Evolutionary conservation across 768 basidiomycete species (phyloP), one percentile per base, ranked within the genome.

Genomic region (Clitopilus passeckerianus): DNA sequence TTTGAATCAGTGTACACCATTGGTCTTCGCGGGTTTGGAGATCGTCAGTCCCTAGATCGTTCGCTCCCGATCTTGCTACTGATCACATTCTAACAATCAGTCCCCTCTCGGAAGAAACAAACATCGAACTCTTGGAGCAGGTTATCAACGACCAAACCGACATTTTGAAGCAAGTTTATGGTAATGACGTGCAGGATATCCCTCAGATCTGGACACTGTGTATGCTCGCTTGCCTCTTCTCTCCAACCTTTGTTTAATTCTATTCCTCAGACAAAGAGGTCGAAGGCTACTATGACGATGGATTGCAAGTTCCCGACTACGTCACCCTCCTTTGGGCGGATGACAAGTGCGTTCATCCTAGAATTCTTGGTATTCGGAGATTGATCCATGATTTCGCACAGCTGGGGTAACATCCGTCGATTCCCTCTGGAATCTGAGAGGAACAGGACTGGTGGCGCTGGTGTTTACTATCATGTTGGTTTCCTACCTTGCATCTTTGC

Each of bases 341-440:
- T 61, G 89, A 90, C 66, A 90, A 89, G 84, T 85, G 54, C 33
- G 76, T 65, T 55, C 27, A 33, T 12, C 58, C 27, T 20, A 15
- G 58, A 44, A 18, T 15, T 56, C 18, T 22, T 50, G 15, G 20
- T 44, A 12, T 22, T 22, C 37, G 27, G 27, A 30, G 27, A 7
- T 7, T 30, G 27, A 54, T 18, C 10, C 41, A 1, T 23, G 57
- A 8, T 27, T 27, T 37, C 53, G 12, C 41, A 58, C 56, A 86
- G 84, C 70, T 90, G 82, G 80, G 88, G 88, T 2, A 89, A 89
- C 65, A 77, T 90, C 54, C 83, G 86, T 34, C 81, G 88, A 20
- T 83, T 81, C 63, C 85, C 85, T 0, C 65, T 80, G 7, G 67
- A 71, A 6, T 74, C 72, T 15, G 85, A 87, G 65, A 76, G 83